Evolutionary conservation across 1,139 yeast genomes (phyloP), one percentile per base, ranked within the genome.

Genomic region (Chernovozyma sophiae-reginae): DNA sequence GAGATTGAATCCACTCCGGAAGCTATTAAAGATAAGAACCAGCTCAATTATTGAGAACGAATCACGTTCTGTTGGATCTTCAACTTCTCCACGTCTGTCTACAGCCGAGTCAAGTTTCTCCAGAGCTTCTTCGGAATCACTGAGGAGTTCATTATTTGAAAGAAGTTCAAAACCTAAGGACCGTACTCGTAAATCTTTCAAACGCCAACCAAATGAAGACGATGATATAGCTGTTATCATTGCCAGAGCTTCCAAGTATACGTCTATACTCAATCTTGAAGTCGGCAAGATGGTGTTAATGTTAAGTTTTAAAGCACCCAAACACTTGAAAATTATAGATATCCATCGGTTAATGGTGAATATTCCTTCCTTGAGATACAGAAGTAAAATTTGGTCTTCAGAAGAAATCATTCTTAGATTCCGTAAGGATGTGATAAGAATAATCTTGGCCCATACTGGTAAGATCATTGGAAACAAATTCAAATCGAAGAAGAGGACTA

Each of bases 391-490:
- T 23, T 86, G 96, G 94, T 79, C 95, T 1, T 77, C 77, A 35
- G 77, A 83, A 44, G 97, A 89, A 42, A 67, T 87, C 33, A 72
- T 82, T 23, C 59, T 75, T 38, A 72, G 79, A 30, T 53, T 87
- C 36, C 77, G 81, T 53, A 81, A 78, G 47, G 90, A 85, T 51
- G 68, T 89, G 23, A 69, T 85, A 38, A 79, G 75, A 55, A 69
- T 81, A 15, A 77, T 89, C 27, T 60, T 89, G 37, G 76, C 72
- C 34, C 95, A 89, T 51, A 71, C 94, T 1, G 96, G 96, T 4
- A 78, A 83, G 45, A 75, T 90, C 42, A 68, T 89, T 39, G 85
- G 87, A 26, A 89, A 87, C 59, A 86, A 86, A 58, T 70, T 87
- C 49, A 71, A 76, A 43, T 61, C 63, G 4, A 53, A 59, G 40